Evolutionary conservation across 805 yeast genomes (phyloP).

Genomic region (Candida berthetii): DNA sequence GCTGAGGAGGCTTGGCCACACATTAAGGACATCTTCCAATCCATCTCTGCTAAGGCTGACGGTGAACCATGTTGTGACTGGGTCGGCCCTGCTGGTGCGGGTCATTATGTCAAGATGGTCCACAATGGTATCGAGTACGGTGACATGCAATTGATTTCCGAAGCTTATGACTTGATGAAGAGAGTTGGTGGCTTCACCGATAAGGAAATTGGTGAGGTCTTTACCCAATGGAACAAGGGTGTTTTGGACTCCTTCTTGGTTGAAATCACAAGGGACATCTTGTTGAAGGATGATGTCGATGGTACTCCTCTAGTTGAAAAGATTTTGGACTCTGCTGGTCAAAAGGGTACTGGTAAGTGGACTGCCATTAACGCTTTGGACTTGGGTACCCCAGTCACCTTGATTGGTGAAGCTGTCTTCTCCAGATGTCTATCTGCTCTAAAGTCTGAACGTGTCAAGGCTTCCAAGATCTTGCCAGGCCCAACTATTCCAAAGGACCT

Average conservation of each 20-base stretch:
- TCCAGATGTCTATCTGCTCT: constrained; percentile 93
- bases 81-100: constrained; percentile 99
- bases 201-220: constrained; percentile 91
- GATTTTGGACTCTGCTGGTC: constrained; percentile 96
- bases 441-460: constrained; percentile 85
- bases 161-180: constrained; percentile 95
- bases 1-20: constrained; percentile 98
- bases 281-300: constrained; percentile 83
- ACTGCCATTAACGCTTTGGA: constrained; percentile 97
- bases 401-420: constrained; percentile 98
- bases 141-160: constrained; percentile 98
- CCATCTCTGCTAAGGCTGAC: constrained; percentile 91
- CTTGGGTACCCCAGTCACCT: constrained; percentile 96
- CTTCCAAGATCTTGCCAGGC: constrained; percentile 74
- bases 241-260: constrained; percentile 94
- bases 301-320: constrained; percentile 94
- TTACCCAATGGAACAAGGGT: constrained; percentile 92
- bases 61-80: constrained; percentile 99
- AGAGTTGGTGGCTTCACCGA: constrained; percentile 86
- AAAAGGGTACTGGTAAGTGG: constrained; percentile 99
- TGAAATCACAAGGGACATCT: constrained; percentile 94
- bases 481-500: constrained; percentile 63
- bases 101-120: constrained; percentile 99
- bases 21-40: constrained; percentile 93
- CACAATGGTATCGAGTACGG: constrained; percentile 99